Conservation (phyloP, 1,139 yeast genomes). For the Suhomyces guaymorum region DNA sequence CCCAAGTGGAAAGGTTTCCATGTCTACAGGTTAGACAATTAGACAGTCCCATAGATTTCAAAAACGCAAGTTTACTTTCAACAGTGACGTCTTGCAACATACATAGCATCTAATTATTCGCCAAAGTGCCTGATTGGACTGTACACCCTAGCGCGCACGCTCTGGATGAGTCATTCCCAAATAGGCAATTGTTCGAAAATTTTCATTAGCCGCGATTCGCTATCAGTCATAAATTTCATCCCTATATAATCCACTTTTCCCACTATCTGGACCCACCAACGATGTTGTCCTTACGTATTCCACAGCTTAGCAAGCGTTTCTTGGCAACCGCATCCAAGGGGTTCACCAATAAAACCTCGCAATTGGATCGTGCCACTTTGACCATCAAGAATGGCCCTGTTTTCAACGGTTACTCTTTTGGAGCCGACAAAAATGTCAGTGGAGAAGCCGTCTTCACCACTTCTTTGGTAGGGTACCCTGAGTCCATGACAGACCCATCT, state of each 20-base stretch:
- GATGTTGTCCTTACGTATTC: conserved; percentile 9
- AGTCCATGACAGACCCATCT: conserved; percentile 98
- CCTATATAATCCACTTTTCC: conserved; percentile 9
- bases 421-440: conserved; percentile 85
- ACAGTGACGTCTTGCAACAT: too few species aligned
- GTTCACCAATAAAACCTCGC: conserved; percentile 39
- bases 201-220: conserved; percentile 44
- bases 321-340: conserved; percentile 45
- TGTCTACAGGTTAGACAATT: conserved; percentile 1
- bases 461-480: conserved; percentile 96
- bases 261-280: conserved; percentile 1
- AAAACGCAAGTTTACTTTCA: too few species aligned
- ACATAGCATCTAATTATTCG: neutral
- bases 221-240: conserved; percentile 24
- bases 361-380: conserved; percentile 80
- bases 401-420: conserved; percentile 90
- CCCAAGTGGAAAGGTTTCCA: too few species aligned
- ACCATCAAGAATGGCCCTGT: conserved; percentile 93
- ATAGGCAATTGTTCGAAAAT: conserved; percentile 29
- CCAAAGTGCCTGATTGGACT: neutral
- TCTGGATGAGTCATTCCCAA: conserved; percentile 30
- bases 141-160: too few species aligned
- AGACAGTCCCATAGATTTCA: neutral
- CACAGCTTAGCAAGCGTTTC: conserved; percentile 19
- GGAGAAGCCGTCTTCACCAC: conserved; percentile 99